Conservation (phyloP, 2,329 filamentous ascomycete genomes). For the Aureobasidium sp. region DNA sequence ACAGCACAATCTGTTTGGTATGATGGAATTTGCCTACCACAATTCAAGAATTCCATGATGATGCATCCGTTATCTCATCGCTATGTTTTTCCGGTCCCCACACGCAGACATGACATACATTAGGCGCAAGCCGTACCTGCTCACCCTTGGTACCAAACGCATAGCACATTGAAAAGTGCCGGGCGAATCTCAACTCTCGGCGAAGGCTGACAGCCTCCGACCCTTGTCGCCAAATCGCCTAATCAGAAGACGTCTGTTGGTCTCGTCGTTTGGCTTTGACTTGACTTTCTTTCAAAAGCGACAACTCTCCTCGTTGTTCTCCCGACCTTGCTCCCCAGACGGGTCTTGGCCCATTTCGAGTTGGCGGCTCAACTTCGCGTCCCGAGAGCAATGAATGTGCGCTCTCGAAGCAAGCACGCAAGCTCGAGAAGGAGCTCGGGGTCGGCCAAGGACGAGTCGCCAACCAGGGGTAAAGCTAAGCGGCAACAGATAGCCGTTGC, state of each 20-base stretch:
- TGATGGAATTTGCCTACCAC: neutral
- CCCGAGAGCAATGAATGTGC: neutral
- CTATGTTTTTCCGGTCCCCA: neutral
- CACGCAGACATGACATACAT: neutral
- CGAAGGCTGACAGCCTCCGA: neutral
- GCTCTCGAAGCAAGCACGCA: neutral
- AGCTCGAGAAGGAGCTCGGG: slow-evolving; percentile 16
- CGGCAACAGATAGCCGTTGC: slow-evolving; percentile 12
- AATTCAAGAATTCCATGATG: slow-evolving; percentile 1
- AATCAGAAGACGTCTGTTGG: neutral
- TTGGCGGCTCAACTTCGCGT: neutral
- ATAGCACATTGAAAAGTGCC: neutral
- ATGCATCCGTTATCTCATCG: neutral
- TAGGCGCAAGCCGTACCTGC: neutral
- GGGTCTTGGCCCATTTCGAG: neutral
- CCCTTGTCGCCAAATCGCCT: neutral
- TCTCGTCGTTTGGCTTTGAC: neutral
- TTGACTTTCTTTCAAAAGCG: neutral
- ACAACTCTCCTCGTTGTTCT: neutral
- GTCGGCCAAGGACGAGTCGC: slow-evolving; percentile 20
- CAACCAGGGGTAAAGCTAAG: slow-evolving; percentile 1
- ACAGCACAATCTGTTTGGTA: neutral
- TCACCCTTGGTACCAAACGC: too few species aligned
- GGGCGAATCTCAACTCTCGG: neutral
- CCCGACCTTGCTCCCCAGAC: neutral